These are phyloP conservation scores for Gastrolobium villosum DNA, from an alignment of 306 rosid genomes.

Conservation along the genomic window DNA sequence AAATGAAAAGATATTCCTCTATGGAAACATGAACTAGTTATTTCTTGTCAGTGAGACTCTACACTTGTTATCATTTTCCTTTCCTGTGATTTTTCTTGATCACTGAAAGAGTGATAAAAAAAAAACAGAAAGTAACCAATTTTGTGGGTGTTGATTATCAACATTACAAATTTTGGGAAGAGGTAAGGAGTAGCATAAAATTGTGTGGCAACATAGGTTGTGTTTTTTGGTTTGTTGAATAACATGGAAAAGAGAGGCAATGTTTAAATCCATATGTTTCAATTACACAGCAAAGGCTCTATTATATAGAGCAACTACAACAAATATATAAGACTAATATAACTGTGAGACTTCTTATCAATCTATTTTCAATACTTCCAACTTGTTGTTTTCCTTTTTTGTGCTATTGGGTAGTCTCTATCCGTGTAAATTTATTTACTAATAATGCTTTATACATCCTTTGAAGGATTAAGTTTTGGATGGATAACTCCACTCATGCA, in stretches of 20 bases:
- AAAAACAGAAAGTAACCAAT: neutral
- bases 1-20: neutral
- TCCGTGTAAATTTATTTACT: slow-evolving; percentile 30
- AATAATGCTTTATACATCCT: slow-evolving; percentile 42
- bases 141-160: neutral
- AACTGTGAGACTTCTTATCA: too few relatives aligned
- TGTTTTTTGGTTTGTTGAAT: neutral
- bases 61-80: neutral
- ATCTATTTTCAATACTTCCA: too few relatives aligned
- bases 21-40: slow-evolving; percentile 1
- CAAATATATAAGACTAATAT: too few relatives aligned
- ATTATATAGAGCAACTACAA: too few relatives aligned
- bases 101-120: slow-evolving; percentile 3
- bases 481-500: slow-evolving; percentile 92
- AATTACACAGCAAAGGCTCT: too few relatives aligned
- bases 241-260: too few relatives aligned
- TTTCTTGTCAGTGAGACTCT: neutral
- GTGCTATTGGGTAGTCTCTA: neutral
- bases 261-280: too few relatives aligned
- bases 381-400: neutral
- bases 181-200: neutral
- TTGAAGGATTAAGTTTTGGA: slow-evolving; percentile 74
- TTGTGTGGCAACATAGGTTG: neutral
- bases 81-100: slow-evolving; percentile 6
- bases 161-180: neutral